Conservation (phyloP, 1,284 basidiomycete genomes). For the Pholiota adiposa region DNA sequence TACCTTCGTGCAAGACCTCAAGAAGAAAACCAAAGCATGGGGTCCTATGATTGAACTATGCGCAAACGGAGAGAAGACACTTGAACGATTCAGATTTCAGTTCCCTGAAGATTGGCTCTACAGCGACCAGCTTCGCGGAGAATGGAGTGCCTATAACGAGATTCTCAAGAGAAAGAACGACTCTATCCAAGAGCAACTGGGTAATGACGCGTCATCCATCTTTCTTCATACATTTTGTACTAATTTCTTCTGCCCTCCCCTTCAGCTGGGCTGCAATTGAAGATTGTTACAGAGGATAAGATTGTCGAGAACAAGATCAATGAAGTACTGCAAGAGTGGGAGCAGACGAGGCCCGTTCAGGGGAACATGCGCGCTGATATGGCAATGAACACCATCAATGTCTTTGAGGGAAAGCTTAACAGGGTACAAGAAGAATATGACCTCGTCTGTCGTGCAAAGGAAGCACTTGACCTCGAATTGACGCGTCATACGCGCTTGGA, state of each 20-base stretch:
- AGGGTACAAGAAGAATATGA: constrained; percentile 93
- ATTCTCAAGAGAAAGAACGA: constrained; percentile 98
- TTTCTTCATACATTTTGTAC: not conserved
- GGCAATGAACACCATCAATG: constrained; percentile 94
- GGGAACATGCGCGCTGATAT: constrained; percentile 94
- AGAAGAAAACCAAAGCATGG: constrained; percentile 96
- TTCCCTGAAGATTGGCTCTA: constrained; percentile 98
- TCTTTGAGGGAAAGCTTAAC: constrained; percentile 90
- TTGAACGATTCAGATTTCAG: constrained; percentile 96
- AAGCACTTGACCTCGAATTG: constrained; percentile 93
- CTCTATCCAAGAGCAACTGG: constrained; percentile 96
- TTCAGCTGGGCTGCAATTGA: constrained; percentile 91
- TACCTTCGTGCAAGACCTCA: constrained; percentile 98
- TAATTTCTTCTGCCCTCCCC: not conserved
- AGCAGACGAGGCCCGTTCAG: constrained; percentile 93
- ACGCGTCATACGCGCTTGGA: constrained; percentile 90
- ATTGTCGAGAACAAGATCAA: constrained; percentile 94
- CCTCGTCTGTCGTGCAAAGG: constrained; percentile 94
- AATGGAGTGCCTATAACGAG: constrained; percentile 99
- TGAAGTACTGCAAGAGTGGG: constrained; percentile 93
- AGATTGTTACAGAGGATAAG: constrained; percentile 99
- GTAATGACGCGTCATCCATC: constrained; percentile 43
- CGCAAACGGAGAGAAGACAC: constrained; percentile 92
- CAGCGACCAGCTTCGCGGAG: constrained; percentile 95
- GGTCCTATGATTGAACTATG: constrained; percentile 96